A percentile compares a stretch with the other conserved stretches of the same genome.
Evolutionary conservation across 2,329 filamentous ascomycete genomes (phyloP).

Genomic region (Ophiostoma perfectum): DNA sequence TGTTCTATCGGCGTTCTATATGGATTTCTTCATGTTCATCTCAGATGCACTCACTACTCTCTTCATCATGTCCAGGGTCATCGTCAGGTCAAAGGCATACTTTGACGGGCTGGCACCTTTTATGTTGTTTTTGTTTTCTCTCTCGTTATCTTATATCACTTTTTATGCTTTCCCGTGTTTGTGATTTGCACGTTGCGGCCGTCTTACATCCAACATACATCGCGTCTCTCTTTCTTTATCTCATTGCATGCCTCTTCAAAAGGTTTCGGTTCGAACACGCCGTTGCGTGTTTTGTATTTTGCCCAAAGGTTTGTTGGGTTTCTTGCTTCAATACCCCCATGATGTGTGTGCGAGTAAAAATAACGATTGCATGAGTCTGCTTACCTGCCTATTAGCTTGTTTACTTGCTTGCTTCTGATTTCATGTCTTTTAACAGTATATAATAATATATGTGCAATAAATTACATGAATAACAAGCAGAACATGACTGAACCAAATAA

Average conservation of each 20-base stretch:
- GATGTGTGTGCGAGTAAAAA: too few relatives aligned
- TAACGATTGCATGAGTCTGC: too few relatives aligned
- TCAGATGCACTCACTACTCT: neutral
- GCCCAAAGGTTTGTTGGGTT: too few relatives aligned
- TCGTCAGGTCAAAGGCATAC: neutral
- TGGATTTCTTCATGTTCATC: neutral
- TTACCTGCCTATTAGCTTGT: too few relatives aligned
- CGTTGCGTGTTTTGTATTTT: neutral
- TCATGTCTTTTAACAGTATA: too few relatives aligned
- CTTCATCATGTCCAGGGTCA: neutral
- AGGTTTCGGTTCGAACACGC: too few relatives aligned
- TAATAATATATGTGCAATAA: too few relatives aligned
- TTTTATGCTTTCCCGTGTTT: neutral
- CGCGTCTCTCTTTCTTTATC: neutral
- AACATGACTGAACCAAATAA: neutral
- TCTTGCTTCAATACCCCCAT: too few relatives aligned
- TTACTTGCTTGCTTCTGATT: too few relatives aligned
- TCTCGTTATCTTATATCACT: neutral
- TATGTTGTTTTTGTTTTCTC: neutral
- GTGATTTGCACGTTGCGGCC: neutral
- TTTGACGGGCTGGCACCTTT: neutral
- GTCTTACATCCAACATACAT: neutral
- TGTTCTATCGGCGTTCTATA: constrained; percentile 5
- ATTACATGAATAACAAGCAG: too few relatives aligned
- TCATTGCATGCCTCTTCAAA: neutral